phyloP scores from a whole-genome alignment of 2,329 filamentous ascomycete species.

The Curvularia lunata region DNA sequence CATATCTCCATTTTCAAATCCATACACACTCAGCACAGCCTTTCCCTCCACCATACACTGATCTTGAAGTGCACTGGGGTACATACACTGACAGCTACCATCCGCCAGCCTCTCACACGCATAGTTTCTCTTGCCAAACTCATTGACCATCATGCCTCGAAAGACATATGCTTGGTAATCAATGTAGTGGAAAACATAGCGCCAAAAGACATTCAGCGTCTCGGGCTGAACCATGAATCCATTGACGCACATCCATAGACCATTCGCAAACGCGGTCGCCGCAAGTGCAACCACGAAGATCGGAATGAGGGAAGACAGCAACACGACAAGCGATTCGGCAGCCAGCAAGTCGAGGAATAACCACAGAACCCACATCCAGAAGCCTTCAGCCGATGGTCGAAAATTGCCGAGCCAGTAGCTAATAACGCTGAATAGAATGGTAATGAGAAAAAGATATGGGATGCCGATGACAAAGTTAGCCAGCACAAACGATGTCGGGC shows the following conservation, averaged over 20 bases:
- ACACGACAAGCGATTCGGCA: conserved; percentile 80
- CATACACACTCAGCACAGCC: conserved; percentile 72
- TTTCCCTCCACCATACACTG: conserved; percentile 74
- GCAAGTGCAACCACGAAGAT: conserved; percentile 82
- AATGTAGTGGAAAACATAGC: conserved; percentile 87
- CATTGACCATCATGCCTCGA: conserved; percentile 92
- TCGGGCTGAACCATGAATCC: conserved; percentile 79
- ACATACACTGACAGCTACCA: conserved; percentile 71
- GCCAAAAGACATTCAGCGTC: conserved; percentile 81
- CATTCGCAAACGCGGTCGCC: conserved; percentile 83
- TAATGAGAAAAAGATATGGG: conserved; percentile 80
- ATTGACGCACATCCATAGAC: conserved; percentile 85
- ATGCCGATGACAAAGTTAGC: conserved; percentile 84
- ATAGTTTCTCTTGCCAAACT: conserved; percentile 73
- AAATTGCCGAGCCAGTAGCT: conserved; percentile 84
- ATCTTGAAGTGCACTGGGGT: conserved; percentile 64
- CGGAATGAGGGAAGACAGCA: conserved; percentile 74
- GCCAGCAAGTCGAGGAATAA: conserved; percentile 83
- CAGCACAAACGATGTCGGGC: conserved; percentile 72
- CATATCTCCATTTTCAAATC: conserved; percentile 67
- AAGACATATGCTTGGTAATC: conserved; percentile 89
- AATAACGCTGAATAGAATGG: conserved; percentile 75
- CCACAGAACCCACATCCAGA: conserved; percentile 83
- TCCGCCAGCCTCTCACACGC: conserved; percentile 55
- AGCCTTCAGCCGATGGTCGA: conserved; percentile 66